Evolutionary conservation across 176 grass and related monocot genomes (phyloP).

Genomic region (Rhynchospora breviuscula): DNA sequence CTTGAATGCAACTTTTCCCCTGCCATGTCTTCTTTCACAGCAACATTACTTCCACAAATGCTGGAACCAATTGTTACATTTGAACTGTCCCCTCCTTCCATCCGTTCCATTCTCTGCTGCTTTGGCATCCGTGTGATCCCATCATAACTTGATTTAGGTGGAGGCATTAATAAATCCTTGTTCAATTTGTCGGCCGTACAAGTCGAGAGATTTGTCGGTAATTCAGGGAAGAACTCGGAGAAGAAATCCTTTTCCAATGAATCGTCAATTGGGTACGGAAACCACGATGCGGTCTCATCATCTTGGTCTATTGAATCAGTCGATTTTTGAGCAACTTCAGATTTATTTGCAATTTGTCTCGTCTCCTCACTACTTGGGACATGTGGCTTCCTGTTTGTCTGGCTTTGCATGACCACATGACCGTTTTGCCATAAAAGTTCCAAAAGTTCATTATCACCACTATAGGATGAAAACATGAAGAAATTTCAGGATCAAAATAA

Average conservation of each 20-base stretch:
- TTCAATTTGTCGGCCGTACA: constrained; percentile 19
- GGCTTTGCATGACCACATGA: constrained; percentile 59
- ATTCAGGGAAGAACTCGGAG: constrained; percentile 57
- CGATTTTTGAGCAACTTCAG: constrained; percentile 8
- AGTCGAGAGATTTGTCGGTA: not conserved
- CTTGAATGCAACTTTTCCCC: constrained; percentile 1
- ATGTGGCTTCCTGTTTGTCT: constrained; percentile 33
- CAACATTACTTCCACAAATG: constrained; percentile 68
- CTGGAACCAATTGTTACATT: constrained; percentile 60
- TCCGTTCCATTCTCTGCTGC: constrained; percentile 34
- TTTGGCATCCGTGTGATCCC: constrained; percentile 15
- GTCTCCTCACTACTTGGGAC: not conserved
- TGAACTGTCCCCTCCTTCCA: constrained; percentile 28
- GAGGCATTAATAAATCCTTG: constrained; percentile 52
- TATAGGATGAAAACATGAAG: not conserved
- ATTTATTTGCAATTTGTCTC: constrained; percentile 11
- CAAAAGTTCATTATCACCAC: constrained; percentile 36
- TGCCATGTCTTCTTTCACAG: not conserved
- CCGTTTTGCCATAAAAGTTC: constrained; percentile 63
- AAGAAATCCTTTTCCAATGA: constrained; percentile 64
- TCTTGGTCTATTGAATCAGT: constrained; percentile 26
- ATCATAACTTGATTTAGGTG: constrained; percentile 44
- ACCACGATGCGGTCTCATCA: constrained; percentile 41
- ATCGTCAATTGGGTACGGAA: constrained; percentile 52
- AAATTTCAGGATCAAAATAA: not conserved